Percentiles rank a stretch among this genome's conserved stretches.
These are phyloP conservation scores for Anethum foeniculum DNA, from an alignment of 140 eudicot genomes.

Conservation along the genomic window DNA sequence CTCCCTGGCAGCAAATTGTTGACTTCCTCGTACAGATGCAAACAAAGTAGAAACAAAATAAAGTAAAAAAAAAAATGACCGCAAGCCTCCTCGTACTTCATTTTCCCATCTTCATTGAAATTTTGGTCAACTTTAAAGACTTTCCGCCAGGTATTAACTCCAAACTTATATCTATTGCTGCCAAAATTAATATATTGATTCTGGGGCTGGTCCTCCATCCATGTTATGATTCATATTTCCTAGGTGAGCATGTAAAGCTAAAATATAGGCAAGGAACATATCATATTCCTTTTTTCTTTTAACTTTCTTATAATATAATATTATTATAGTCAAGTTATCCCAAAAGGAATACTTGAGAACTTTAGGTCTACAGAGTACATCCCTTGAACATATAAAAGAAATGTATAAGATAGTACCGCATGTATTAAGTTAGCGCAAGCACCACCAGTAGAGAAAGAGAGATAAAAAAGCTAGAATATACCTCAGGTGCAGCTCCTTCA, in stretches of 20 bases:
- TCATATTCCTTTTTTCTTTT: too few species aligned
- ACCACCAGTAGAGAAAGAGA: background rate
- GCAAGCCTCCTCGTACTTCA: too few species aligned
- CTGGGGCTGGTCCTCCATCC: background rate
- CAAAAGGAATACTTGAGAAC: background rate
- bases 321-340: background rate
- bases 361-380: too few species aligned
- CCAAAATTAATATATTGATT: too few species aligned
- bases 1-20: background rate
- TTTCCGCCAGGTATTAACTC: background rate
- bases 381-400: too few species aligned
- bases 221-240: background rate
- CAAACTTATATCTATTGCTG: background rate
- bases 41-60: background rate
- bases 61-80: background rate
- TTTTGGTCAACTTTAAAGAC: background rate
- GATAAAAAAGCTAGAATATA: background rate
- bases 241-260: background rate
- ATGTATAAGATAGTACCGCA: background rate
- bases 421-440: background rate
- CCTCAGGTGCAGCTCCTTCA: slow-evolving; percentile 25
- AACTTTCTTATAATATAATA: background rate
- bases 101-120: background rate
- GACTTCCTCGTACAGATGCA: background rate
- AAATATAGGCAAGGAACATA: too few species aligned